A percentile compares a stretch with the other conserved stretches of the same genome.
These are phyloP conservation scores for Oleoguttula mirabilis DNA, from an alignment of 495 filamentous ascomycete species.

Conservation along the genomic window DNA sequence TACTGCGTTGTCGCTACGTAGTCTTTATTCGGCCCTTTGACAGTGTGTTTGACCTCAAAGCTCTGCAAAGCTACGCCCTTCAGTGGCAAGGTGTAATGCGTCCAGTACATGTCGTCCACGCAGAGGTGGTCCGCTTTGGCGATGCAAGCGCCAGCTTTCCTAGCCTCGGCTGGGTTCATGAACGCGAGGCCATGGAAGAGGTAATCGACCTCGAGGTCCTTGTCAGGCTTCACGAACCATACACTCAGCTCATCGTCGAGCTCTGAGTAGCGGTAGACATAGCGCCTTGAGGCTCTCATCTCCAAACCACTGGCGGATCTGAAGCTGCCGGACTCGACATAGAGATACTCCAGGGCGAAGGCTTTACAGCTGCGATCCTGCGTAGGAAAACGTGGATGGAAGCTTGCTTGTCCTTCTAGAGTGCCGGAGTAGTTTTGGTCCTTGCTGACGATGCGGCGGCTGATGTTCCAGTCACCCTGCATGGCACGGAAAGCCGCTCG, in stretches of 20 bases:
- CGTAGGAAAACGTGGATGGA: conserved; percentile 43
- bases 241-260: conserved; percentile 43
- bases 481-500: conserved; percentile 60
- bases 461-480: conserved; percentile 58
- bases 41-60: conserved; percentile 48
- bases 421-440: conserved; percentile 42
- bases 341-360: conserved; percentile 46
- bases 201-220: conserved; percentile 46
- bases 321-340: conserved; percentile 52
- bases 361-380: conserved; percentile 6
- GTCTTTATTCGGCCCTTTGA: conserved; percentile 57
- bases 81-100: conserved; percentile 50
- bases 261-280: conserved; percentile 49
- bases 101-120: conserved; percentile 51
- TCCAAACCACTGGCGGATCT: conserved; percentile 28
- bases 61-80: conserved; percentile 37
- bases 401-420: conserved; percentile 48
- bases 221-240: conserved; percentile 52
- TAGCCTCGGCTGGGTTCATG: conserved; percentile 15
- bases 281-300: conserved; percentile 28
- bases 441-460: conserved; percentile 36
- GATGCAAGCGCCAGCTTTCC: conserved; percentile 35
- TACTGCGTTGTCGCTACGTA: conserved; percentile 34
- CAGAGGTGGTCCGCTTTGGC: conserved; percentile 52
- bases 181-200: conserved; percentile 50